phyloP scores from a whole-genome alignment of 169 alveolate species.

The Amoebophrya sp. region DNA sequence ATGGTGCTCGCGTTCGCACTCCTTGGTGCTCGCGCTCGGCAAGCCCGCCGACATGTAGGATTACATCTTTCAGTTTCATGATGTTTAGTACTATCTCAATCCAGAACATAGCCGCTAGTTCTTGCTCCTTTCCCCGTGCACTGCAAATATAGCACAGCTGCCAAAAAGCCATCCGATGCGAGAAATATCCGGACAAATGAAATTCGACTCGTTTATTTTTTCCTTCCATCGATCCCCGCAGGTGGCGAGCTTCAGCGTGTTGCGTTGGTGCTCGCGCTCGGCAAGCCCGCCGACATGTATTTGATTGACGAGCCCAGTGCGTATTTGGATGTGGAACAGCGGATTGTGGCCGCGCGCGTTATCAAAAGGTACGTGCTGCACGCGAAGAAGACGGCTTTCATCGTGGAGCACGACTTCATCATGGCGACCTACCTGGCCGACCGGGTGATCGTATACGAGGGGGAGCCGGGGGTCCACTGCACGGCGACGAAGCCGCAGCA shows the following conservation, averaged over 20 bases:
- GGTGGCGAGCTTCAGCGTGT: constrained; percentile 99
- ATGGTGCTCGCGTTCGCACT: too few species aligned
- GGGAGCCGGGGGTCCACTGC: constrained; percentile 86
- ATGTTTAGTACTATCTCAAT: too few species aligned
- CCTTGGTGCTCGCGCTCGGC: constrained; percentile 89
- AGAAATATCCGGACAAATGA: too few species aligned
- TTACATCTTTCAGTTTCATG: too few species aligned
- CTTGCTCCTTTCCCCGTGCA: too few species aligned
- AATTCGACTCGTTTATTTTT: too few species aligned
- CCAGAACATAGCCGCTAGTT: too few species aligned
- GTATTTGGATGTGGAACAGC: constrained; percentile 96
- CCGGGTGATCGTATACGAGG: constrained; percentile 95
- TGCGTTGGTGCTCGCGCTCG: constrained; percentile 91
- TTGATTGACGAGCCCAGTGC: constrained; percentile 99
- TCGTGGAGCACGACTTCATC: constrained; percentile 99
- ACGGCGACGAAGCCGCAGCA: constrained; percentile 63
- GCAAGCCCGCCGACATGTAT: constrained; percentile 94
- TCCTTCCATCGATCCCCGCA: constrained; percentile 87
- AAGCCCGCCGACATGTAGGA: constrained; percentile 96
- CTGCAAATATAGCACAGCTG: too few species aligned
- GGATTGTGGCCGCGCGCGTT: constrained; percentile 95
- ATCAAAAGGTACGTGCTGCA: constrained; percentile 82
- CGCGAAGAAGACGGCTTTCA: constrained; percentile 92
- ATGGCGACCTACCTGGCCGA: constrained; percentile 99
- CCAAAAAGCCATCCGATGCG: too few species aligned